Evolutionary conservation across 257 asterid species (phyloP), one percentile per base, ranked within the genome.

Genomic region (Mitragyna speciosa): DNA sequence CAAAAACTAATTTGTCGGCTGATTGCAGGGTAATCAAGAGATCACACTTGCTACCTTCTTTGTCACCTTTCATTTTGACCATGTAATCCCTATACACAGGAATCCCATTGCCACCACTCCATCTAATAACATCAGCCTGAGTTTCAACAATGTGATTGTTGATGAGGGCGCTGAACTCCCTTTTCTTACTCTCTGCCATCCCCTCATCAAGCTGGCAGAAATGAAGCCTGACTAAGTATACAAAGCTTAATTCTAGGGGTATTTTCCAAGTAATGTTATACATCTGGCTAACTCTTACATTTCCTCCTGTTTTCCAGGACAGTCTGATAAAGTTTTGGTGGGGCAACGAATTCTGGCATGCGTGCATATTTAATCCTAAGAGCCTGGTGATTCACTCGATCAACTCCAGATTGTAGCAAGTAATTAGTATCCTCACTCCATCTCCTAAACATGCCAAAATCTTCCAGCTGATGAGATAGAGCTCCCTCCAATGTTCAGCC

Each of bases 341-440:
- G 83, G 15, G 73, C 78, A 30, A 75, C 6, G 70, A 39, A 59
- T 48, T 33, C 63, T 31, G 45, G 24, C 16, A 68, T 9, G 65
- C 8, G 28, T 6, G 67, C 36, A 68, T 54, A 69, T 9, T 52
- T n/a, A 36, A 11, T 78, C 30, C 16, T 72, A 24, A 2, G 28
- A 24, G 78, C 47, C 28, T 71, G 81, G 77, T 76, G 54, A 66
- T 76, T 79, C 69, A 75, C 71, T 41, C 82, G 76, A 82, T 48
- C 58, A 72, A 75, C 84, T 45, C 83, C 87, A 16, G 77, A 56
- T 70, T 85, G 82, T 72, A 64, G 10, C 85, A 91, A 86, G 84
- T 82, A 86, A 67, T 59, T 61, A 28, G 84, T 68, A 80, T 89
- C 94, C n/a, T 81, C 87, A 9, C 79, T 41, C 82, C 82, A 79